Conservation (phyloP, 2,329 filamentous ascomycete genomes). For the Erysiphe neolycopersici region DNA sequence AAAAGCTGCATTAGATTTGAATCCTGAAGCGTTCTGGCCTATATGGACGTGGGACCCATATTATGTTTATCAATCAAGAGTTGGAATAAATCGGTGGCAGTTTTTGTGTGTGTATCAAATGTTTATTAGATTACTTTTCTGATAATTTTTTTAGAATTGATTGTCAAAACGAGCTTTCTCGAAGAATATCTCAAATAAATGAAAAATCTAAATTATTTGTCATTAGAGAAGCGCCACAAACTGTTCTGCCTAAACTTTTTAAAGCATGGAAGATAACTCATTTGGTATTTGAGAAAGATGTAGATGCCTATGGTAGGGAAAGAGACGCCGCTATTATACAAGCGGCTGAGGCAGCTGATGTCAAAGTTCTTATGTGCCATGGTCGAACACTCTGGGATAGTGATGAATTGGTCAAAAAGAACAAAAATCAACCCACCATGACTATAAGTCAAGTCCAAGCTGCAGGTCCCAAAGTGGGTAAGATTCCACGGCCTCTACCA, state of each 20-base stretch:
- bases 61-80: conserved; percentile 47
- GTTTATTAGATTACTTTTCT: no score
- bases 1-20: conserved; percentile 40
- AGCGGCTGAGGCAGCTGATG: conserved; percentile 35
- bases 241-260: conserved; percentile 44
- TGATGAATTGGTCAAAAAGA: conserved; percentile 36
- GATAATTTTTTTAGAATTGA: conserved; percentile 25
- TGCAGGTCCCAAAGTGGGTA: conserved; percentile 34
- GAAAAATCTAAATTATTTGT: conserved; percentile 43
- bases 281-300: conserved; percentile 55
- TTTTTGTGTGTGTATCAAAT: conserved; percentile 24
- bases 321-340: conserved; percentile 31
- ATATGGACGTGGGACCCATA: conserved; percentile 64
- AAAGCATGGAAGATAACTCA: conserved; percentile 48
- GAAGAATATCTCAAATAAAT: conserved; percentile 41
- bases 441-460: conserved; percentile 39
- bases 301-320: conserved; percentile 41
- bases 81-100: conserved; percentile 48
- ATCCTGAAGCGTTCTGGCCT: conserved; percentile 42
- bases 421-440: conserved; percentile 48
- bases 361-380: conserved; percentile 34
- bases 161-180: conserved; percentile 44
- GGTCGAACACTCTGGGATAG: conserved; percentile 51
- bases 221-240: conserved; percentile 44
- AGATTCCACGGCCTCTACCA: conserved; percentile 32